Percentiles rank a stretch among this genome's conserved stretches.
Conservation (phyloP, 2,329 filamentous ascomycete species). For the Penicillium sp. region DNA sequence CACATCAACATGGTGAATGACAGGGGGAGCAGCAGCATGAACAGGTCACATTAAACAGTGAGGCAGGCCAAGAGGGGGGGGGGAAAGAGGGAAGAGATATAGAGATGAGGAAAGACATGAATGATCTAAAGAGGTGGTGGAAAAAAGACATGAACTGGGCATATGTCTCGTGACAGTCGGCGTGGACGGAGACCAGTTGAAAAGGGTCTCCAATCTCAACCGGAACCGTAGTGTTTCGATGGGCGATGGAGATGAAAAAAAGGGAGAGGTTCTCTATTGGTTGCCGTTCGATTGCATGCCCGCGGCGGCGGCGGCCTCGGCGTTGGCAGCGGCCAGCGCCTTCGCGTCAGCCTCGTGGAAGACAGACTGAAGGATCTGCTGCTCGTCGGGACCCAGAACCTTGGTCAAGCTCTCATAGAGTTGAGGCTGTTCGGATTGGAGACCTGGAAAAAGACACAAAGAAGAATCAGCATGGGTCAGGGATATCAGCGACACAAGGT, state of each 20-base stretch:
- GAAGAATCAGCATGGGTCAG: conserved; percentile 25
- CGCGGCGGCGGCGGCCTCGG: conserved; percentile 32
- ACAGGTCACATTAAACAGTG: no score
- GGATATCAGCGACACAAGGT: not conserved
- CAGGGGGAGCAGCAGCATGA: conserved; percentile 6
- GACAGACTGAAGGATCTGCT: conserved; percentile 70
- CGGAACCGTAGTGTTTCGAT: no score
- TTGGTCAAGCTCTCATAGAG: conserved; percentile 77
- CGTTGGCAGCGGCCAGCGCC: conserved; percentile 36
- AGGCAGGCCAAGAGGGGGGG: conserved; percentile 1
- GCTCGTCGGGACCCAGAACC: conserved; percentile 73
- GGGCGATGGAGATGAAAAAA: not conserved
- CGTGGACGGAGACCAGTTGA: conserved; percentile 11
- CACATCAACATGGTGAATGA: conserved; percentile 17
- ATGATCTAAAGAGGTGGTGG: conserved; percentile 20
- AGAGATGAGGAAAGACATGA: conserved; percentile 12
- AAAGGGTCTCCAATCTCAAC: not conserved
- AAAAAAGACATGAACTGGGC: conserved; percentile 23
- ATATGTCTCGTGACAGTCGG: conserved; percentile 24
- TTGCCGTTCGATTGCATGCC: conserved; percentile 31
- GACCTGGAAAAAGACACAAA: conserved; percentile 47
- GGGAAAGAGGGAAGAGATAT: conserved; percentile 5
- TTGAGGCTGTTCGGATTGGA: conserved; percentile 86
- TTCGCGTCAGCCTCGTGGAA: conserved; percentile 64
- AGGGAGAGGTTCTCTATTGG: conserved; percentile 20